Evolutionary conservation across 768 basidiomycete species (phyloP), one percentile per base, ranked within the genome.

Genomic region (Mycena sanguinolenta): DNA sequence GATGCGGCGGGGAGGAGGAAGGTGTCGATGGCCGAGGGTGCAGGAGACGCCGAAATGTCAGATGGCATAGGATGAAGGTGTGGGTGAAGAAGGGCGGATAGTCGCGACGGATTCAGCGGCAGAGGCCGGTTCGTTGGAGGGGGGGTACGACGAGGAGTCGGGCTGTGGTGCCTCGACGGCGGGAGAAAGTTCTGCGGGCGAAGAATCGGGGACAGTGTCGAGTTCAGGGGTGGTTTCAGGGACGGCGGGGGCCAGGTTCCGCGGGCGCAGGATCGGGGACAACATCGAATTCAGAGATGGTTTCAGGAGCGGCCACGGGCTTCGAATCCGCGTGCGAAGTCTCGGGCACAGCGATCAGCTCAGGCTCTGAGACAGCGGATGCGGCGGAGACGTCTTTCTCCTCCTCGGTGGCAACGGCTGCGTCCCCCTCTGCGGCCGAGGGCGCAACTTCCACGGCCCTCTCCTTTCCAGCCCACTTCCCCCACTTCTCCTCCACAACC

Each of bases 401-500:
- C n/a, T n/a, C n/a, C n/a, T n/a, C n/a, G n/a, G n/a, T n/a, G n/a
- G n/a, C n/a, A n/a, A n/a, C n/a, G n/a, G n/a, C n/a, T n/a, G n/a
- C n/a, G n/a, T n/a, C n/a, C n/a, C n/a, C 9, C 44, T 16, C 21
- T n/a, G 19, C 21, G 3, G 16, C 8, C 7, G n/a, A n/a, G n/a
- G 27, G 49, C 23, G 25, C 12, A 10, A 25, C 6, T 13, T 50
- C 49, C 36, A 19, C 34, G 61, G 78, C 76, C 50, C 65, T 61
- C 62, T 67, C 71, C 74, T 76, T 77, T 28, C 77, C 74, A 25
- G 74, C 63, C 54, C 69, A 75, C 28, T 75, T 73, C 68, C 79
- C 82, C 77, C 80, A 84, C 46, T 81, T 78, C 42, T 78, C 82
- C 73, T 85, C 83, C 23, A 91, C 84, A 44, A 82, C 81, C 66